Base-by-base conservation (phyloP, 2,329 filamentous ascomycete species). In the Apiospora saccharicola region DNA sequence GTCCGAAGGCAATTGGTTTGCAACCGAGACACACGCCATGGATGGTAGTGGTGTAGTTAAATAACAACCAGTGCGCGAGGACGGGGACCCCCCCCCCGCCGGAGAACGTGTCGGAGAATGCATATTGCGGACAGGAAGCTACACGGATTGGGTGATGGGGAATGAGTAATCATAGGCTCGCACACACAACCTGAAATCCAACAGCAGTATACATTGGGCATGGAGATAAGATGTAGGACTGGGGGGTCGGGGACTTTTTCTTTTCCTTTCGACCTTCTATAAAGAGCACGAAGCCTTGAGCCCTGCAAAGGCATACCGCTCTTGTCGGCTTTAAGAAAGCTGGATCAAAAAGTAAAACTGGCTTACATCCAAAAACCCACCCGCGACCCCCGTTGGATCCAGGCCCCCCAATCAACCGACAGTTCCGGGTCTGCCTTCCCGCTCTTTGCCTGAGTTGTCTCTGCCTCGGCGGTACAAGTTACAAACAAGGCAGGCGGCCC, bases 321-420 rank as follows among this genome's bases (percentile, higher is more conserved):
- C 34, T 64, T 64, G 57, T 64, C 57, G 57, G 57, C 30, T 64
- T 64, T 64, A 64, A 64, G 57, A n/a, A 64, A 19, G 34, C 57
- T 64, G 57, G 57, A 64, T 64, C 34, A 64, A 34, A 64, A 64
- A 64, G 57, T 64, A 64, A 64, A 64, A 64, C 57, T 64, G 34
- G 57, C 57, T 41, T 34, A 41, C 57, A 64, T 64, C 57, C 13
- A 64, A 13, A 64, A 41, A 41, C 37, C 37, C 12, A 64, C 34
- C 57, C 34, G 57, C 57, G 57, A 64, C 57, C 57, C 57, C 51
- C 30, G 57, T 64, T 64, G 37, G 57, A 61, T 37, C 57, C 37
- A 64, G 57, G 10, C 57, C 57, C 57, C 57, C 53, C 30, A 61
- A 61, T 61, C 53, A 64, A 64, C 57, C 57, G 57, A 64, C 57